Percentiles rank a stretch among this genome's conserved stretches.
Evolutionary conservation across 1,284 basidiomycete genomes (phyloP).

Genomic region (Termitomyces sp.): DNA sequence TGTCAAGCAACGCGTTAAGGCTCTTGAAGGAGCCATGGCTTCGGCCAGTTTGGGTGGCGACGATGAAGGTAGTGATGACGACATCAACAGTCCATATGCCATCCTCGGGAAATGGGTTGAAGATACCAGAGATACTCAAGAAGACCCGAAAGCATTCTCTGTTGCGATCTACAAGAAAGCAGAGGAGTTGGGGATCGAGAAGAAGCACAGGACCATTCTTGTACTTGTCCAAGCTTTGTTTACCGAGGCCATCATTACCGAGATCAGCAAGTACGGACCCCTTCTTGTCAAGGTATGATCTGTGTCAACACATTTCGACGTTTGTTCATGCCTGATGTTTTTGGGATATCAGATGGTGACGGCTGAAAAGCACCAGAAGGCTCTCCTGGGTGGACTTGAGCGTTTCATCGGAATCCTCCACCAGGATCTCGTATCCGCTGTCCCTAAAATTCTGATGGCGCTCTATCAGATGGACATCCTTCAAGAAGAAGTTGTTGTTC

Average conservation of each 20-base stretch:
- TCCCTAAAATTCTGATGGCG: constrained; percentile 93
- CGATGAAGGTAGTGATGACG: constrained; percentile 88
- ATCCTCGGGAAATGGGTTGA: constrained; percentile 85
- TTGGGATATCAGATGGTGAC: constrained; percentile 52
- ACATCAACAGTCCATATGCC: constrained; percentile 80
- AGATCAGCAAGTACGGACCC: constrained; percentile 72
- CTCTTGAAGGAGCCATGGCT: constrained; percentile 66
- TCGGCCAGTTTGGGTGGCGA: constrained; percentile 52
- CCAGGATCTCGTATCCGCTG: constrained; percentile 59
- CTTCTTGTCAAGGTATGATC: constrained; percentile 74
- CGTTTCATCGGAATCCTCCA: constrained; percentile 71
- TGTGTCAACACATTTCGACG: neutral
- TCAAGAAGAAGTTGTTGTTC: constrained; percentile 85
- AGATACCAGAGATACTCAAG: constrained; percentile 62
- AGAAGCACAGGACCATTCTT: constrained; percentile 91
- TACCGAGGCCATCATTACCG: constrained; percentile 68
- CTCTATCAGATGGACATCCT: constrained; percentile 92
- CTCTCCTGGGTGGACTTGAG: constrained; percentile 87
- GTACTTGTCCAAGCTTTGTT: constrained; percentile 88
- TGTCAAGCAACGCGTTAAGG: constrained; percentile 81
- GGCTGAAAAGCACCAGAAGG: constrained; percentile 94
- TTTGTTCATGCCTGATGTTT: constrained; percentile 1
- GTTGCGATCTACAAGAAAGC: constrained; percentile 84
- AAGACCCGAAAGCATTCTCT: constrained; percentile 42
- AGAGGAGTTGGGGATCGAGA: constrained; percentile 88